Base-by-base conservation (phyloP, 2,329 filamentous ascomycete species). In the Penicillium sp. region DNA sequence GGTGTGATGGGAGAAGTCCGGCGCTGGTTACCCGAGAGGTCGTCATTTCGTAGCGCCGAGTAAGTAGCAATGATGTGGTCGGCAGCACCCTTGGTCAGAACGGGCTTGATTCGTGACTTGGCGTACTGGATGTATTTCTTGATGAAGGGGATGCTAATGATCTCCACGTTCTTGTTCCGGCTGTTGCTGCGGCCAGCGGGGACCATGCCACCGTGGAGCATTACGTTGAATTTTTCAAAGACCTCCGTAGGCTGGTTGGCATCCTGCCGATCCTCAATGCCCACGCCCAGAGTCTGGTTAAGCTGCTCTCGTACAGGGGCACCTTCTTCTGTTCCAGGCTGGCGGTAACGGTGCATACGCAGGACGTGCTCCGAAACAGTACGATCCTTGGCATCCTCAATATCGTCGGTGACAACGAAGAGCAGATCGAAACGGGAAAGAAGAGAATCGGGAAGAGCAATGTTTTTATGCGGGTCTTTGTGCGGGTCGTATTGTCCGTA, bases 121-220 rank as follows among this genome's bases (percentile, higher is more conserved):
- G 94, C 91, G 71, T 99, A 99, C 69, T 99, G 94, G 41, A 99
- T 95, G 72, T 96, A 99, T 75, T 99, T 99, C 78, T 99, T 99
- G 79, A 99, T 91, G 74, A 99, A 99, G 0, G 92, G 89, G 54
- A 99, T 96, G 74, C 89, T 95, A 48, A 99, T 79, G 13, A 99
- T 89, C 70, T 96, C 91, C 5, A 89, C 84, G 58, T 88, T 87
- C 71, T 89, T 88, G 62, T 84, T 84, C 24, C 86, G 76, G 10
- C 16, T 11, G n/a, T 14, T 18, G 16, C 89, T 89, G 35, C 90
- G 83, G 9, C 88, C 88, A 11, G 86, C 80, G 4, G 86, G 90
- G 14, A 90, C 90, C 42, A 96, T 90, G 54, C 94, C 94, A 9
- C 91, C 89, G 68, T 99, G 94, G 38, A 99, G 82, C 90, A 97